Base-by-base conservation (phyloP, 129 eudicot genomes). In the Heracleum sosnowskyi region DNA sequence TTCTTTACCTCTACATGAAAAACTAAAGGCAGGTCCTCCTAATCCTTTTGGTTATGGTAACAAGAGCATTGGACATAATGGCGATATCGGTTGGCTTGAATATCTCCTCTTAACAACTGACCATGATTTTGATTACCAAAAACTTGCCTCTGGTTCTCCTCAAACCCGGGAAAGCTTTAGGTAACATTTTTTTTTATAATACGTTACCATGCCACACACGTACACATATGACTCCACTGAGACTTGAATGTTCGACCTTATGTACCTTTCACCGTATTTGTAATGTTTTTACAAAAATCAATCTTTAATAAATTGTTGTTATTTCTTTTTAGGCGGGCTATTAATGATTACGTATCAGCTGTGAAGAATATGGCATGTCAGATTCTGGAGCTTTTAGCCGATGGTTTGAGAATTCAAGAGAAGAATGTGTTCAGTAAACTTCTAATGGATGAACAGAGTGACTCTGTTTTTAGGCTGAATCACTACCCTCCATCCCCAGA, bases 21-120 rank as follows among this genome's bases (percentile, higher is more conserved):
- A 93, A 42, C 82, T 78, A 45, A 85, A 87, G n/a, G 90, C 85
- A 22, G 93, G 93, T 2, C 90, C 90, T 5, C 84, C 91, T 60
- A 26, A 84, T 83, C 96, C 98, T 55, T 93, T 90, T 81, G 96
- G 96, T 4, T 93, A 90, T 76, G 98, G 96, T 2, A 93, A 86
- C 82, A 89, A 89, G 75, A 84, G 81, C 44, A 93, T 93, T 82
- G 98, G 98, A 17, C 55, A 42, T 40, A 87, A 83, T 55, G 98
- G 98, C 11, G 98, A 93, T 69, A 63, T 89, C 22, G 98, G 98
- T 26, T 90, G 93, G 96, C 89, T 93, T 34, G 96, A 93, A 34
- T 93, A 93, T 76, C 84, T 93, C 68, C 98, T 93, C 53, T 79
- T 93, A 20, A 84, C 87, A n/a, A 79, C 93, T 2, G 88, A 85